Evolutionary conservation across 441 rosid species (phyloP), one percentile per base, ranked within the genome.

Genomic region (Syzygium syzygioides): DNA sequence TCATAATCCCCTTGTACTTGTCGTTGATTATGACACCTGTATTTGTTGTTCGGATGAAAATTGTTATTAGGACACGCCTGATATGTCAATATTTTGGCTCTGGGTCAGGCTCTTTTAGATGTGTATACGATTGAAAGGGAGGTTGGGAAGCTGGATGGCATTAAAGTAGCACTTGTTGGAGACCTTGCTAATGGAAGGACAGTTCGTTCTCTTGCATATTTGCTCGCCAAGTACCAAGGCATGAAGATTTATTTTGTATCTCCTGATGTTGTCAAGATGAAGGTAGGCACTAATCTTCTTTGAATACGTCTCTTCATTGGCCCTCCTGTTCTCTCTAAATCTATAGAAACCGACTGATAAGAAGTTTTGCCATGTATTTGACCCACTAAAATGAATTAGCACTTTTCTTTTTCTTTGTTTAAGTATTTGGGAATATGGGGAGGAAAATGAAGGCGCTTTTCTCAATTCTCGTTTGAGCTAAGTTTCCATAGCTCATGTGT

Each of bases 151-250:
- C 91, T 98, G 90, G 98, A 97, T 88, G 98, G 97, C 87, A 98
- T 96, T 64, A 94, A 90, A 92, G 98, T 97, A 34, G 99, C 95
- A 32, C 95, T 98, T 86, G 99, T 98, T 28, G 99, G 99, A 89
- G 99, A 98, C 91, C 98, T 98, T 89, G 98, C 99, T 23, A 96
- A 98, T 60, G 99, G 98, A 89, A 95, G 99, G 91, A 98, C 99
- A 15, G 99, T 97, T 85, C 95, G 99, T 25, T 98, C 99, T 0
- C 98, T 98, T 76, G 99, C 99, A 8, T 97, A 97, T 92, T 92
- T 98, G 90, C 99, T 98, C 88, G 95, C 99, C 71, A 94, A 96
- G 92, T 98, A 97, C 92, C 91, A 94, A 86, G 94, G 93, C 85
- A 98, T 97, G 90, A 97, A 97, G 92, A 94, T 98, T 87, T 97